Base-by-base conservation (phyloP, 495 filamentous ascomycete species). In the Amniculicola lignicola region DNA sequence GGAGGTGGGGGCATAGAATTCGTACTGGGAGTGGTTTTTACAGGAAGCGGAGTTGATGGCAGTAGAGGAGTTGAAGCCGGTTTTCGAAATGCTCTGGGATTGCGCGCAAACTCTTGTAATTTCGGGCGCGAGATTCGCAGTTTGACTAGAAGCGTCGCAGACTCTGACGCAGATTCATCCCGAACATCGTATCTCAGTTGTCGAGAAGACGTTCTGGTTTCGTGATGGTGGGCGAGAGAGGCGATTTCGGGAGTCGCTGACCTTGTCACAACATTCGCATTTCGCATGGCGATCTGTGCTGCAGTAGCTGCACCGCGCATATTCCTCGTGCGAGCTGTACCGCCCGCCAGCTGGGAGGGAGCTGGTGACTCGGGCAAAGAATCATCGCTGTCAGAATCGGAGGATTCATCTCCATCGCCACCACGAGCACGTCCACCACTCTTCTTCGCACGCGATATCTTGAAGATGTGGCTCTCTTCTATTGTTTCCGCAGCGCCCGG, bases 181-280 rank as follows among this genome's bases (percentile, higher is more conserved):
- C 85, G 77, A 33, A 74, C 77, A 53, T 76, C 74, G 51, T 80
- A 82, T 47, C 77, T 75, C 28, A 75, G 78, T 58, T 72, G 75
- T 63, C 84, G 78, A 50, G 86, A 75, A 12, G 79, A 81, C 23
- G 79, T 86, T 58, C 86, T 73, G 0, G 84, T 84, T 65, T 90
- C 89, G 63, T 85, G 82, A 61, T 89, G 84, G 68, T 88, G 81
- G 21, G 85, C 70, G 16, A 67, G 43, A 14, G 54, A 74, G 74
- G 81, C 74, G 4, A 80, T 73, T 68, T 97, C 93, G 1, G 94
- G 93, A 0, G 93, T 96, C 62, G 89, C 87, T 12, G 91, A 96
- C 33, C 93, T 84, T 23, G 85, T 89, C 27, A 94, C 65, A 57
- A 86, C 89, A 6, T 88, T 86, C 57, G 86, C 89, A 6, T 88